Base-by-base conservation (phyloP, 2,329 filamentous ascomycete genomes). In the Diaporthe nobilis region DNA sequence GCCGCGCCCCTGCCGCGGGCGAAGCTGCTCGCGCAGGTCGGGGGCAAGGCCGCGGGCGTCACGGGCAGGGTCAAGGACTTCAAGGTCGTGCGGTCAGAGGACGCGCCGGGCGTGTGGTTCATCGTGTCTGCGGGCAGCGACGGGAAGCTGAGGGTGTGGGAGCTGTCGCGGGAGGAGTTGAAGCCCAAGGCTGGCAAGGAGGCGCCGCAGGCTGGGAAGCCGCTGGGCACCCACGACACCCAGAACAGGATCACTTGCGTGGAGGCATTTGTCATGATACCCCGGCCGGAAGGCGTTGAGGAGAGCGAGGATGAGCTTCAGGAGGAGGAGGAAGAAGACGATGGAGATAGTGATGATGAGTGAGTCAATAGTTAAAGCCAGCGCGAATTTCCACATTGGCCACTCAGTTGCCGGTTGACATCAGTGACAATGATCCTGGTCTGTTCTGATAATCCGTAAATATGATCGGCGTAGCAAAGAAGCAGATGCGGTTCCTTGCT, bases 221-320 rank as follows among this genome's bases (percentile, higher is more conserved):
- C 97, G 73, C 82, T 98, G 60, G 95, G 93, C 22, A 92, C 90
- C 44, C 97, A 97, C 81, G 93, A 96, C 84, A 98, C 96, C 31
- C 92, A 93, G 61, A 96, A 96, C 82, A 89, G 97, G 74, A 95
- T 98, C 79, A 98, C 96, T 51, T 98, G 97, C 82, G 82, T 98
- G 80, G 92, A 92, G 80, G 93, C 93, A 31, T 98, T 98, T 86
- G 87, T 94, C 78, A 97, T 98, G 95, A 90, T 94, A 83, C 90
- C 92, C 79, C 87, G 89, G 63, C 90, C 91, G 22, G 91, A 92
- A 55, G 89, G 89, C 31, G 86, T 88, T 60, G 91, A 91, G 79
- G 91, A 90, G 25, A 90, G 88, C 80, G 91, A 91, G 74, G 86
- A 87, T 63, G 87, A 89, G 78, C 84, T 84, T 57, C 88, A 84